Base-by-base conservation (phyloP, 176 grass and related monocot genomes). In the Carex kokanica region DNA sequence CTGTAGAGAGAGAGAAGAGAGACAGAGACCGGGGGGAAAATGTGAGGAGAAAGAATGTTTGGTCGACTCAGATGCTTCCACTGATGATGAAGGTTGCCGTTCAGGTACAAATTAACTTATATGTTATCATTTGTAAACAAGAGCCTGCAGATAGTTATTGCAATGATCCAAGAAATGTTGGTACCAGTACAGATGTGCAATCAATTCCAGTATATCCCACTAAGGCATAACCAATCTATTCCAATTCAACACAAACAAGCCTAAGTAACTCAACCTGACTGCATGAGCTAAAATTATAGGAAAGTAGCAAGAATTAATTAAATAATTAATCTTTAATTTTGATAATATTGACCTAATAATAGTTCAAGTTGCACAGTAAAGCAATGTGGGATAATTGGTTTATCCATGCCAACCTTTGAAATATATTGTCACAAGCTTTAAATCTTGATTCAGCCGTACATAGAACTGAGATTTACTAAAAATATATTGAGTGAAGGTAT, bases 61-160 rank as follows among this genome's bases (percentile, higher is more conserved):
- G 51, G 80, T 65, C 7, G 61, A 82, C 31, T 82, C 61, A 18
- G 80, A 82, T 67, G 80, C 60, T 66, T 82, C 80, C n/a, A 82
- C 80, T 82, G 80, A 82, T 31, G 80, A 82, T 31, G 80, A 82
- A 65, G 61, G 23, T 20, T 82, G 80, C 27, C 41, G 61, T 82
- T 78, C 73, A 54, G 73, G 73, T 78, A 78, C 43, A 47, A 47
- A 47, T 49, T 12, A 12, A 2, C 13, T 75, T 7, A 15, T 52
- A 51, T 74, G 12, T 74, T 15, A 74, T 51, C 3, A 12, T 67
- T 2, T 74, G 20, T 74, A 54, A 54, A 25, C 21, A 77, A 18
- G 47, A 55, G 49, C 14, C 41, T 23, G 17, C 20, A 47, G 2
- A 15, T 49, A 51, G 10, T 25, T 77, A 29, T 31, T 55, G n/a